These are phyloP conservation scores for Arctostaphylos glauca DNA, from an alignment of 148 eudicot species.

Conservation along the genomic window DNA sequence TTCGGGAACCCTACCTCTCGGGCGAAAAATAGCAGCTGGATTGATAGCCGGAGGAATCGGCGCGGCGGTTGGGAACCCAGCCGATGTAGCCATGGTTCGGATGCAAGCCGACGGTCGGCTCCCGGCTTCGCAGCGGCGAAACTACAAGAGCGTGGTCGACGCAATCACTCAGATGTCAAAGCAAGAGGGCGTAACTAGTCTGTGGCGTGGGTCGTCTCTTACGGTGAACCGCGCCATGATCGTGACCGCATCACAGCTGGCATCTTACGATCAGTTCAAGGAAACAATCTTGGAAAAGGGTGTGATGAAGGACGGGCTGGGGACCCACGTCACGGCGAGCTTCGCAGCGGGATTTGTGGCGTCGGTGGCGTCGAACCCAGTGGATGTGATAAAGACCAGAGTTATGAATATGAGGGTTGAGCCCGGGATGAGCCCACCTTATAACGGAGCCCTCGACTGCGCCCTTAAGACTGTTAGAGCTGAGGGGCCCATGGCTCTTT, in stretches of 20 bases:
- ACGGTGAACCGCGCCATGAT: constrained; percentile 54
- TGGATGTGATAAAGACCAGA: constrained; percentile 52
- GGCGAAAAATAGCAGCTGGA: constrained; percentile 44
- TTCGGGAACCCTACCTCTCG: constrained; percentile 28
- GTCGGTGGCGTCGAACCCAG: constrained; percentile 48
- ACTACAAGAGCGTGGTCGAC: constrained; percentile 42
- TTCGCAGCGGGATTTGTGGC: constrained; percentile 55
- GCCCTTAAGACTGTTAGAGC: constrained; percentile 30
- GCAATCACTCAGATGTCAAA: constrained; percentile 35
- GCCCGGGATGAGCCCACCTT: constrained; percentile 34
- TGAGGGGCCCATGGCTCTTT: constrained; percentile 38
- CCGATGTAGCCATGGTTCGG: constrained; percentile 58
- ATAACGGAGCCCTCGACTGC: constrained; percentile 40
- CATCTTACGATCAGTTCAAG: constrained; percentile 1
- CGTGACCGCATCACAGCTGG: not conserved
- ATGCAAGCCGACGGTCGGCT: constrained; percentile 64
- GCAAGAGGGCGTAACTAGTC: constrained; percentile 40
- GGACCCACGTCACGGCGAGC: constrained; percentile 48
- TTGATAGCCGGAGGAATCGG: constrained; percentile 47
- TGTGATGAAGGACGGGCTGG: constrained; percentile 18
- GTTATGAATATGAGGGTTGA: constrained; percentile 59
- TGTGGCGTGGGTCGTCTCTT: constrained; percentile 56
- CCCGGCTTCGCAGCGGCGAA: constrained; percentile 37
- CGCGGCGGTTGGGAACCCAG: constrained; percentile 58
- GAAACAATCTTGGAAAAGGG: not conserved